phyloP scores from a whole-genome alignment of 2,329 filamentous ascomycete genomes.

The Zymoseptoria pseudotritici region DNA sequence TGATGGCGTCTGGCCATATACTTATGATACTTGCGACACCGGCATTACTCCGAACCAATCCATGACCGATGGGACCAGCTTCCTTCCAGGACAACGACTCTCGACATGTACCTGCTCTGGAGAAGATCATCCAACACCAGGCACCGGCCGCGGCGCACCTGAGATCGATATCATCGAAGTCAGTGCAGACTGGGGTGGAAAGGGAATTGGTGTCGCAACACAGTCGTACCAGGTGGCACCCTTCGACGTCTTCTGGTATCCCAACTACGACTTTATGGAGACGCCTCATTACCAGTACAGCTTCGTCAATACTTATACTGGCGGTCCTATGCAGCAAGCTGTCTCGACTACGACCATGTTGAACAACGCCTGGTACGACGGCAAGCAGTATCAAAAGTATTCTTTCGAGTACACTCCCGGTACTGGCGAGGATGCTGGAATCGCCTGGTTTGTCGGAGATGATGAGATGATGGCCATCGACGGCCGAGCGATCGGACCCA shows the following conservation, averaged over 20 bases:
- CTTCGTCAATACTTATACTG: conserved; percentile 45
- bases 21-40: conserved; percentile 42
- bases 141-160: conserved; percentile 41
- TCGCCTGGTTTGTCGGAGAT: conserved; percentile 48
- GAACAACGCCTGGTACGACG: conserved; percentile 51
- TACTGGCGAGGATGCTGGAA: conserved; percentile 36
- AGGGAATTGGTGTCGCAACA: conserved; percentile 38
- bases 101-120: conserved; percentile 39
- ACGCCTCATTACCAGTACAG: conserved; percentile 44
- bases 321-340: conserved; percentile 50
- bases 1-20: conserved; percentile 50
- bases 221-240: conserved; percentile 45
- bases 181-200: conserved; percentile 36
- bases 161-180: conserved; percentile 45
- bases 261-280: conserved; percentile 46
- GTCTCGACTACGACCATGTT: conserved; percentile 48
- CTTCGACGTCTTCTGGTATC: conserved; percentile 45
- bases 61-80: conserved; percentile 35
- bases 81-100: conserved; percentile 39
- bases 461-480: conserved; percentile 46
- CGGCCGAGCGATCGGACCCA: conserved; percentile 45
- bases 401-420: conserved; percentile 50
- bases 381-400: conserved; percentile 47
- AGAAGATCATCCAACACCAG: conserved; percentile 42
- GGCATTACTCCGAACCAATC: conserved; percentile 47